phyloP scores from a whole-genome alignment of 2,329 filamentous ascomycete genomes.

The Apiospora arundinis region DNA sequence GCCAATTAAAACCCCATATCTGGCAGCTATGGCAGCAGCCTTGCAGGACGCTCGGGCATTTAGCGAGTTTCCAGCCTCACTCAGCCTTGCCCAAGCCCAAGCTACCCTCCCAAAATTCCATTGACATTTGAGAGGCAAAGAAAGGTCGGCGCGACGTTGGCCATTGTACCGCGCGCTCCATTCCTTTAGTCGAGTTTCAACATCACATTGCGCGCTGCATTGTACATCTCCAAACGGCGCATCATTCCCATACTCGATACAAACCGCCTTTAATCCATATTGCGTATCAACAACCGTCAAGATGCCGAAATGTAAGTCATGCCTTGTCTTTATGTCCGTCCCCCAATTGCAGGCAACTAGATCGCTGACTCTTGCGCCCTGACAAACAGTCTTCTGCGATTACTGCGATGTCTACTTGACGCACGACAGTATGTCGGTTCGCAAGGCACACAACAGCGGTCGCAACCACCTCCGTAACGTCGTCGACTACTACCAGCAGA shows the following conservation, averaged over 20 bases:
- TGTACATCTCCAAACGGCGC: conserved; percentile 10
- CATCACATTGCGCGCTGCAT: conserved; percentile 4
- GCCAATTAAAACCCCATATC: not conserved
- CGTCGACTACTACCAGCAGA: conserved; percentile 98
- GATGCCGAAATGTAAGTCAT: conserved; percentile 85
- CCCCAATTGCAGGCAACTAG: conserved; percentile 25
- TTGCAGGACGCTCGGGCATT: conserved; percentile 17
- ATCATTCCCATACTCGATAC: conserved; percentile 5
- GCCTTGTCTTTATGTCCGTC: not conserved
- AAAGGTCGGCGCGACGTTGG: conserved; percentile 15
- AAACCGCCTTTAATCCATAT: not conserved
- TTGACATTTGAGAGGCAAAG: not conserved
- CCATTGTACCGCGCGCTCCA: conserved; percentile 9
- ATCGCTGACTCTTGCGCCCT: conserved; percentile 26
- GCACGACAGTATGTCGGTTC: conserved; percentile 99
- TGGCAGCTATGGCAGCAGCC: not conserved
- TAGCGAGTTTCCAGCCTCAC: not conserved
- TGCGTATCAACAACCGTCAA: conserved; percentile 46
- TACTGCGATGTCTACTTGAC: conserved; percentile 99
- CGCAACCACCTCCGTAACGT: conserved; percentile 98
- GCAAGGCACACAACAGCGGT: conserved; percentile 96
- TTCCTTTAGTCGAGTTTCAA: conserved; percentile 1
- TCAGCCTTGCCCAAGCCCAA: conserved; percentile 3
- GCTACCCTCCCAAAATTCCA: conserved; percentile 7
- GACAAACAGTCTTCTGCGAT: conserved; percentile 78